phyloP scores from a whole-genome alignment of 2,329 filamentous ascomycete species.

The Pseudogymnoascus sp. region DNA sequence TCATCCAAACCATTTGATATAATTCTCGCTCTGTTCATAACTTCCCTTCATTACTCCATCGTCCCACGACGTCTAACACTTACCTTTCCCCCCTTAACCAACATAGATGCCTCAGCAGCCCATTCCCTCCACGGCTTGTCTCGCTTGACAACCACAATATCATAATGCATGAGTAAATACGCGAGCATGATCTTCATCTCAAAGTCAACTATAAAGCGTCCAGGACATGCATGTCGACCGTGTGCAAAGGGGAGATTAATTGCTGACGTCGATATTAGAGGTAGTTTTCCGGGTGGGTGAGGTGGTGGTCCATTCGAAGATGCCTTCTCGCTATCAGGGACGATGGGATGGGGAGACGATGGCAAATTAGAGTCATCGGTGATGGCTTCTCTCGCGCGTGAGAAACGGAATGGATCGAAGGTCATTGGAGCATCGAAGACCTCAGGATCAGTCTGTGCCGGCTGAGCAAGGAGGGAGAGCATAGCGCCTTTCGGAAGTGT shows the following conservation, averaged over 20 bases:
- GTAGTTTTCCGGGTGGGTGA: neutral
- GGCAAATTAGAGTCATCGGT: neutral
- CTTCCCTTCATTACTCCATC: neutral
- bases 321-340: neutral
- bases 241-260: conserved; percentile 26
- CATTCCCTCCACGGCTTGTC: conserved; percentile 24
- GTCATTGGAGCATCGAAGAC: conserved; percentile 15
- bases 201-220: conserved; percentile 23
- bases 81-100: conserved; percentile 24
- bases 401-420: conserved; percentile 20
- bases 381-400: conserved; percentile 10
- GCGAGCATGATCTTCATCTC: conserved; percentile 23
- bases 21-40: no score
- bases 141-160: conserved; percentile 21
- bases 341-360: neutral
- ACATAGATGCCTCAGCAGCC: conserved; percentile 22
- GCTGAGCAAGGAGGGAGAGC: conserved; percentile 25
- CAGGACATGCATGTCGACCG: conserved; percentile 27
- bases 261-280: conserved; percentile 22
- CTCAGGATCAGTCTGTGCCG: conserved; percentile 19
- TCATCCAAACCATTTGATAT: no score
- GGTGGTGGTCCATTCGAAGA: conserved; percentile 3
- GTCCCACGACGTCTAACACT: conserved; percentile 12
- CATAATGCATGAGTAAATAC: conserved; percentile 18
- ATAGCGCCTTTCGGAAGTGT: conserved; percentile 32